A percentile compares a stretch with the other conserved stretches of the same genome.
Conservation (phyloP, 169 alveolate genomes). For the Babesia sp. region DNA sequence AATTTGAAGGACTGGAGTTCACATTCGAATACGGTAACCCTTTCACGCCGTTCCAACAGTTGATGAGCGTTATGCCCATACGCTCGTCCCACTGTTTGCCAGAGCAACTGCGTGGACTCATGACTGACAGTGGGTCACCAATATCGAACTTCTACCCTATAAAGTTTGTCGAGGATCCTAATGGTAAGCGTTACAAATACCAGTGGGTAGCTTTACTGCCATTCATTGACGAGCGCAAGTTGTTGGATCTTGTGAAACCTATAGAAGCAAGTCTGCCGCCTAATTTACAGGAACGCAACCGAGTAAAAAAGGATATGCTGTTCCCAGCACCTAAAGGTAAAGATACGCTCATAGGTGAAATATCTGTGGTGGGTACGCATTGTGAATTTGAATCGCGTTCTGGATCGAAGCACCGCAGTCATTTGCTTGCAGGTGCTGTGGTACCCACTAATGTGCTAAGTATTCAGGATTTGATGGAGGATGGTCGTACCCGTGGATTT, state of each 20-base stretch:
- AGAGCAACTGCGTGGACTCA: constrained; percentile 69
- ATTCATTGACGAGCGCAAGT: constrained; percentile 80
- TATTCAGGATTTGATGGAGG: constrained; percentile 66
- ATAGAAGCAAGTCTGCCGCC: constrained; percentile 69
- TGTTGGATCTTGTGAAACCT: constrained; percentile 72
- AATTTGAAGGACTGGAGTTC: constrained; percentile 75
- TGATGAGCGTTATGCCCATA: constrained; percentile 96
- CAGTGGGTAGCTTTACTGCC: constrained; percentile 86
- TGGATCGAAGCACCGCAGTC: constrained; percentile 41
- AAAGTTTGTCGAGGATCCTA: constrained; percentile 81
- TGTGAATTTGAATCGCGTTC: constrained; percentile 15
- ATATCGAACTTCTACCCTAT: constrained; percentile 78
- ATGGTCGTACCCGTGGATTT: constrained; percentile 60
- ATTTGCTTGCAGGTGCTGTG: constrained; percentile 42
- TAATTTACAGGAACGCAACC: constrained; percentile 73
- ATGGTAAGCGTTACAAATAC: constrained; percentile 81
- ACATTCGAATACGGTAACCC: constrained; percentile 86
- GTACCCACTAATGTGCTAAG: constrained; percentile 34
- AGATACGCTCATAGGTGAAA: not conserved
- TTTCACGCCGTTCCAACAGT: constrained; percentile 93
- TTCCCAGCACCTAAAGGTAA: not conserved
- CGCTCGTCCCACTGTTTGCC: constrained; percentile 93
- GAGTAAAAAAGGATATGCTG: constrained; percentile 48
- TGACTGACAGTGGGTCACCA: constrained; percentile 76
- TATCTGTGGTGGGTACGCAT: not conserved